These are phyloP conservation scores for Babjeviella inositovora DNA, from an alignment of 805 yeast genomes.

Conservation along the genomic window DNA sequence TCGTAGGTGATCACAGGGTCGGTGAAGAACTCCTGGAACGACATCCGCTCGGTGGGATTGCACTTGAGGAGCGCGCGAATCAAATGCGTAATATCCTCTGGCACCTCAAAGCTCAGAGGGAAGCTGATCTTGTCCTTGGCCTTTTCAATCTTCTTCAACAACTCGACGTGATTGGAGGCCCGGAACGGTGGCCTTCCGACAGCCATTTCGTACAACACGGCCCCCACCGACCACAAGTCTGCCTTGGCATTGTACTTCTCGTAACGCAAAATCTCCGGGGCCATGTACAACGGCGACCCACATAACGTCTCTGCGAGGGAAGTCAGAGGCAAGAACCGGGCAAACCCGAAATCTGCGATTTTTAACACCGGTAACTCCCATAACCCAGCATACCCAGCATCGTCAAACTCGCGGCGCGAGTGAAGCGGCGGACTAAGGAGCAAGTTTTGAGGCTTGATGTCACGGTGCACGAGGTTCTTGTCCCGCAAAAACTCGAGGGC, in stretches of 20 bases:
- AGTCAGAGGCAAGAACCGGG: slow-evolving; percentile 83
- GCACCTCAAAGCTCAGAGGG: slow-evolving; percentile 51
- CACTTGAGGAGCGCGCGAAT: slow-evolving; percentile 67
- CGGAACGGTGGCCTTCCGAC: slow-evolving; percentile 95
- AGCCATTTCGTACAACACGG: slow-evolving; percentile 89
- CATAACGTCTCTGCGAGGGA: slow-evolving; percentile 94
- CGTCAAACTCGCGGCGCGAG: slow-evolving; percentile 40
- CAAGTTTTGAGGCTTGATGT: slow-evolving; percentile 86
- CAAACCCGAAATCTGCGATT: slow-evolving; percentile 96
- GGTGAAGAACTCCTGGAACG: slow-evolving; percentile 75
- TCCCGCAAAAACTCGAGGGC: slow-evolving; percentile 73
- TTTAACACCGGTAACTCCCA: slow-evolving; percentile 85
- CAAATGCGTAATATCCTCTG: slow-evolving; percentile 48
- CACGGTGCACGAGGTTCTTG: slow-evolving; percentile 83
- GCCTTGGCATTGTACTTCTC: slow-evolving; percentile 97
- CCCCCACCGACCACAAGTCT: slow-evolving; percentile 96
- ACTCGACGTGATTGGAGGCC: slow-evolving; percentile 85
- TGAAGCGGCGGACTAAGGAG: slow-evolving; percentile 71
- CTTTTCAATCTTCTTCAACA: slow-evolving; percentile 72
- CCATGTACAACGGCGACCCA: slow-evolving; percentile 97
- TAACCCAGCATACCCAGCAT: slow-evolving; percentile 50
- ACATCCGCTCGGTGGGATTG: slow-evolving; percentile 77
- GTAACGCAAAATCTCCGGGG: slow-evolving; percentile 88
- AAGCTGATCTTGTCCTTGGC: slow-evolving; percentile 66
- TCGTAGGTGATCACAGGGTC: slow-evolving; percentile 49